These are phyloP conservation scores for Vigna angularis DNA, from an alignment of 306 rosid genomes.

Conservation along the genomic window DNA sequence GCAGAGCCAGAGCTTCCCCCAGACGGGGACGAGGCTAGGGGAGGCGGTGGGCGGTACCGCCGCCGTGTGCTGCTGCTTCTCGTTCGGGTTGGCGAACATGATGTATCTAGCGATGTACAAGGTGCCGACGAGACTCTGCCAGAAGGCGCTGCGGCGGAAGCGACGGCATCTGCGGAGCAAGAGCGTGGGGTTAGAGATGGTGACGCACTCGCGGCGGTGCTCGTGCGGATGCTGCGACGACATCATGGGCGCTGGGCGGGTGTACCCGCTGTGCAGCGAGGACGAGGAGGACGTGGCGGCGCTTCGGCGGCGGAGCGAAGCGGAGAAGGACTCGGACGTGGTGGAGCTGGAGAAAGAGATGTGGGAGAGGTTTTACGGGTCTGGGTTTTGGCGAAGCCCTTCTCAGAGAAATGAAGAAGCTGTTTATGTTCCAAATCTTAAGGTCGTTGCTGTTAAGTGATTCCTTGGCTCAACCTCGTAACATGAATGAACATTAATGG, in stretches of 20 bases:
- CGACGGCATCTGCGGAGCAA: constrained; percentile 10
- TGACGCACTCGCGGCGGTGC: constrained; percentile 15
- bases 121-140: constrained; percentile 72
- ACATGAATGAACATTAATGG: background rate
- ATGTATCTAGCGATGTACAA: constrained; percentile 69
- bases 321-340: constrained; percentile 69
- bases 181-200: constrained; percentile 41
- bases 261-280: constrained; percentile 28
- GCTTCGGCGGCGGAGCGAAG: background rate
- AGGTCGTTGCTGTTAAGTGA: background rate
- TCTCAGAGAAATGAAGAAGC: constrained; percentile 54
- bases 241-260: constrained; percentile 39
- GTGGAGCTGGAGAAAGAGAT: constrained; percentile 82
- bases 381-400: constrained; percentile 92
- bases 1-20: background rate
- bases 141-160: constrained; percentile 50
- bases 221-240: constrained; percentile 50
- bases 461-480: background rate
- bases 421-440: background rate
- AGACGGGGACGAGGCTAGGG: constrained; percentile 48
- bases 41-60: constrained; percentile 83
- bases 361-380: constrained; percentile 75
- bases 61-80: constrained; percentile 85
- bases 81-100: constrained; percentile 59
- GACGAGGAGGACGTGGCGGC: constrained; percentile 9